Base-by-base conservation (phyloP, 208 protist genomes). In the Wallacemonas sp. region DNA sequence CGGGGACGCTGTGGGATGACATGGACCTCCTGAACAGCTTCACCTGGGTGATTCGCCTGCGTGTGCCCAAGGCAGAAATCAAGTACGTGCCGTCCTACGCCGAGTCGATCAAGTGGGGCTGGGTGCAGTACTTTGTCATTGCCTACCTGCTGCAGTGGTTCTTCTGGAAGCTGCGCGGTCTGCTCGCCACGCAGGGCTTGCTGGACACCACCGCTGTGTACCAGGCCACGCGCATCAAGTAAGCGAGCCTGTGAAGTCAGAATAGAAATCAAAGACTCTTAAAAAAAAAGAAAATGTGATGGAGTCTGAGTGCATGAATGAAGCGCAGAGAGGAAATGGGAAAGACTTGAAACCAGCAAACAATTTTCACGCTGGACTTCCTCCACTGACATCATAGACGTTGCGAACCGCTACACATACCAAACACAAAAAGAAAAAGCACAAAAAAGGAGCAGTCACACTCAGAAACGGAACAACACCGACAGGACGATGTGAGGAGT, bases 71-170 rank as follows among this genome's bases (percentile, higher is more conserved):
- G 27, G 80, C 85, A 30, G 60, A 80, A 41, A 76, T 92, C 39
- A 48, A 46, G 14, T 91, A 93, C 65, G 65, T 80, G 33, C 84
- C 89, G 14, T 89, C 83, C 4, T 85, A 76, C 63, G 65, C 66
- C 43, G 85, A 93, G 71, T 52, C 63, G 14, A 56, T 95, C 46
- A 95, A 95, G 78, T 93, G 80, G 82, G 84, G 67, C 16, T 95
- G 86, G 85, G 69, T 95, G 26, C 89, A 95, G 70, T 93, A 93
- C 70, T 93, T 90, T 44, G 71, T 69, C 55, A 84, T 93, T 64
- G 86, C 78, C 38, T 91, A 83, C 54, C 21, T 83, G 29, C 29
- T 95, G 27, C 83, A 92, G 68, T 88, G 81, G 82, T 26, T 92
- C 29, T 44, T 95, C 26, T 93, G 85, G 86, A 62, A 76, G 70